A percentile compares a stretch with the other conserved stretches of the same genome.
phyloP scores from a whole-genome alignment of 345 rosid genomes.

The Populus alba region DNA sequence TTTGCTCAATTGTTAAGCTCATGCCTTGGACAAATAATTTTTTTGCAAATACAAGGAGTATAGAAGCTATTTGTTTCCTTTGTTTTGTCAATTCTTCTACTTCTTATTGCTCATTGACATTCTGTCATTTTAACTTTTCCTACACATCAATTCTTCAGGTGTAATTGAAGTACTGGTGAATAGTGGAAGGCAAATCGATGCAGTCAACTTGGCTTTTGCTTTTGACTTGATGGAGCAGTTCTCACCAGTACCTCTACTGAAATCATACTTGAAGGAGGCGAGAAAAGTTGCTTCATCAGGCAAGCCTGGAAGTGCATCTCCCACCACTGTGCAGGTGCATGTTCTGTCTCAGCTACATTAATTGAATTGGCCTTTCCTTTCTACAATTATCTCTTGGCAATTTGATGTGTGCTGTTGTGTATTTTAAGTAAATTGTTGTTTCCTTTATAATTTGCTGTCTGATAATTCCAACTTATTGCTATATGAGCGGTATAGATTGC shows the following conservation, averaged over 20 bases:
- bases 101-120: background rate
- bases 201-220: constrained; percentile 94
- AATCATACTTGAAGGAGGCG: constrained; percentile 80
- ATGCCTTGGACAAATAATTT: background rate
- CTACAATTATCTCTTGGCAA: background rate
- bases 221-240: constrained; percentile 83
- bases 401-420: background rate
- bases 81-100: constrained; percentile 5
- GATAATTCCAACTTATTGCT: background rate
- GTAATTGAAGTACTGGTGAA: constrained; percentile 74
- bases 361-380: background rate
- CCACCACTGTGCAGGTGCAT: constrained; percentile 57
- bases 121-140: background rate
- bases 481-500: background rate
- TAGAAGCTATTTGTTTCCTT: background rate
- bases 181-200: constrained; percentile 95
- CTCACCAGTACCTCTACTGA: constrained; percentile 73
- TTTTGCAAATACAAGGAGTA: background rate
- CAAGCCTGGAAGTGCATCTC: constrained; percentile 59
- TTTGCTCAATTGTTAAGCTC: background rate
- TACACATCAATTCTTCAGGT: constrained; percentile 41
- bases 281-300: constrained; percentile 60
- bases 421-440: background rate
- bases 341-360: background rate
- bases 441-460: background rate